Base-by-base conservation (phyloP, 495 filamentous ascomycete genomes). In the Penicillium mononematosum region DNA sequence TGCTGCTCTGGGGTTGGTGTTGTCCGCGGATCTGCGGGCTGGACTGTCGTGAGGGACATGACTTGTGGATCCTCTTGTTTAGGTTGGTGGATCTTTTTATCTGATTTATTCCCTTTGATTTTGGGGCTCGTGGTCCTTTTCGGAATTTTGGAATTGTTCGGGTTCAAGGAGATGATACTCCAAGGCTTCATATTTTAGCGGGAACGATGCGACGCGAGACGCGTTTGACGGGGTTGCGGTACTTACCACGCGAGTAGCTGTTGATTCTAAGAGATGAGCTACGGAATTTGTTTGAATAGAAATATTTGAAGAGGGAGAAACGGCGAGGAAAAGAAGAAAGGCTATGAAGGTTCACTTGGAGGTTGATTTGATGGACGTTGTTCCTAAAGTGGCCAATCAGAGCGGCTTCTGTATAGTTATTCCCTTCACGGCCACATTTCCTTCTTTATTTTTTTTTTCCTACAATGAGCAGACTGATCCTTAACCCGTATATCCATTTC, bases 311-410 rank as follows among this genome's bases (percentile, higher is more conserved):
- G 17, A 20, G 19, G 11, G 27, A 32, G 42, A 14, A 44, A 44
- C 22, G 2, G 19, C 12, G 42, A 20, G 3, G n/a, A 6, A 5
- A 32, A 20, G 16, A 16, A 20, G n/a, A 4, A 29, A 20, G n/a
- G 24, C 10, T 16, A 7, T 20, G 41, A 16, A 44, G 42, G 20
- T 44, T 12, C 0, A 17, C 6, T 9, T 39, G 7, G 1, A 5
- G 22, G 44, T 25, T 24, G 19, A 39, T 24, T n/a, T 25, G 19
- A 50, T 22, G 31, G 50, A 43, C 1, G 59, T 64, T 66, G 68
- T 50, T 65, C 19, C 61, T 24, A 55, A 72, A 63, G 59, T 72
- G 68, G 32, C 70, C 63, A 72, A 72, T 72, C 66, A 70, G 56
- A 48, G 41, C 22, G 0, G 2, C 10, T 14, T 36, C 49, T n/a